Base-by-base conservation (phyloP, 1,284 basidiomycete species). In the Trichosporon coremiiforme region DNA sequence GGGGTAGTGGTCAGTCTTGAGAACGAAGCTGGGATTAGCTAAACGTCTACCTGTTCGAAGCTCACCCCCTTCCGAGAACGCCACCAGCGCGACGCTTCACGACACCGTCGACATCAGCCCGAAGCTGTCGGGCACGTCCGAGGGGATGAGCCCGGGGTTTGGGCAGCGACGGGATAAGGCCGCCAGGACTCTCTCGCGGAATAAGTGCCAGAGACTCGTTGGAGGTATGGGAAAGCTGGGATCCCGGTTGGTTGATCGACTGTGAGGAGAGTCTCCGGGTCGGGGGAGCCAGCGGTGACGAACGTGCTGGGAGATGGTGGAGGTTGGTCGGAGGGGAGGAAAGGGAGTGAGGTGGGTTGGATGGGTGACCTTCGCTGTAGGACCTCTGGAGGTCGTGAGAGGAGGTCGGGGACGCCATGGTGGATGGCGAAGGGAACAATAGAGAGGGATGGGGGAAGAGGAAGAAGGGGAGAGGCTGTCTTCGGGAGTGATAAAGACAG, bases 1-100 rank as follows among this genome's bases (percentile, higher is more conserved):
- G 33, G 94, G 93, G 83, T 95, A 94, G 79, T 93, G 88, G 83
- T 96, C 85, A 22, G 95, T 96, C 86, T 98, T 98, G 74, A 98
- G 85, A 70, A 98, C 95, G 80, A 95, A 93, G 5, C 79, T 82
- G 66, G 25, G 9, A 20, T 57, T 41, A 75, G 68, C 53, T 63
- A 13, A 12, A 63, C 29, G 2, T 2, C 33, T 7, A 20, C 10
- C 38, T 53, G 2, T 15, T n/a, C 17, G 12, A 12, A 10, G 75
- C 80, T 78, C 70, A 83, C 79, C 84, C 94, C 77, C 95, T 85
- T 17, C 90, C 91, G 20, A 98, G 85, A 10, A 98, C 95, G 75
- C 92, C 94, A 31, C 95, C 95, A 1, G 88, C 86, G 66, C 95
- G 87, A 13, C 91, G 91, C 84, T 95, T 96, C 70, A 98, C 94